phyloP scores from a whole-genome alignment of 78 protist species.

The Dictyostelium brefeldianum region DNA sequence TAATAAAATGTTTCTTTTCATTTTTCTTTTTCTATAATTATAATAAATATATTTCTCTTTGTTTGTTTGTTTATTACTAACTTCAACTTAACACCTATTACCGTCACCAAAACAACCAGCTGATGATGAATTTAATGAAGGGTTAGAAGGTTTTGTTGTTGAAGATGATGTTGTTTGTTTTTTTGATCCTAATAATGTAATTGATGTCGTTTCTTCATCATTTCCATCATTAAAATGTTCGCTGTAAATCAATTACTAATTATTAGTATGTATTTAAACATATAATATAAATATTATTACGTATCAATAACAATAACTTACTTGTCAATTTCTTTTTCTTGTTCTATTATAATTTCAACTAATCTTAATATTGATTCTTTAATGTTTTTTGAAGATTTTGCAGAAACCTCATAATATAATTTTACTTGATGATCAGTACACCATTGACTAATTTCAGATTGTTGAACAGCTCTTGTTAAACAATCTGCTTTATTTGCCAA shows the following conservation, averaged over 20 bases:
- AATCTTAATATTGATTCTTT: constrained; percentile 47
- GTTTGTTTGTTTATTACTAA: background rate
- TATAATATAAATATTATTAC: background rate
- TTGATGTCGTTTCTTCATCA: background rate
- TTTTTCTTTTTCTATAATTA: background rate
- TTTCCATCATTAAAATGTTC: background rate
- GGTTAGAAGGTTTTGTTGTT: background rate
- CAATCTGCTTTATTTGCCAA: constrained; percentile 36
- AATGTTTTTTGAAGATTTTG: constrained; percentile 1
- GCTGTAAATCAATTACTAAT: background rate
- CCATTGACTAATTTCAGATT: constrained; percentile 40
- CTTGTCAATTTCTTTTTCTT: constrained; percentile 16
- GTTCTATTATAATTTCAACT: constrained; percentile 19
- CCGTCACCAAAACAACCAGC: background rate
- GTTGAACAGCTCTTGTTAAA: constrained; percentile 19
- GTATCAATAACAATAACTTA: background rate
- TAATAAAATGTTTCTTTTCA: background rate
- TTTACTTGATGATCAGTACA: constrained; percentile 32
- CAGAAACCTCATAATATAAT: constrained; percentile 44
- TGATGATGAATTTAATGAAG: background rate
- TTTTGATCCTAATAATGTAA: background rate
- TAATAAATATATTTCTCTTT: background rate
- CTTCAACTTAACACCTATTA: no score
- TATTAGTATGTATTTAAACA: background rate
- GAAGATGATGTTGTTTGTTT: background rate